phyloP scores from a whole-genome alignment of 176 grass and related monocot species.

The Musa itinerans region DNA sequence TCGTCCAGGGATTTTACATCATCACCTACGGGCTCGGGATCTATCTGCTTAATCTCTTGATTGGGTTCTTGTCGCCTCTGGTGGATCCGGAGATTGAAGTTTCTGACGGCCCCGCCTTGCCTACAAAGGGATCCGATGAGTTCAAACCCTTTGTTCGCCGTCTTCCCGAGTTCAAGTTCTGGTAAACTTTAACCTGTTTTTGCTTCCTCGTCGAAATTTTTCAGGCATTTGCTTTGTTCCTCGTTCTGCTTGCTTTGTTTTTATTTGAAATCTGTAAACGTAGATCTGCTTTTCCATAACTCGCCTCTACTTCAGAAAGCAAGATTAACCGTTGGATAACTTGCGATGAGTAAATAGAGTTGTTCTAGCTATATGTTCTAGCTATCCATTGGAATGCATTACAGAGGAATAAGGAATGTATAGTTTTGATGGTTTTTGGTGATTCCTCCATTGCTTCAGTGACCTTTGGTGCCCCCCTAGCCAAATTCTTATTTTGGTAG shows the following conservation, averaged over 20 bases:
- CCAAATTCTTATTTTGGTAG: too few species aligned
- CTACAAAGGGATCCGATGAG: constrained; percentile 79
- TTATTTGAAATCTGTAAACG: background rate
- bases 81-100: constrained; percentile 81
- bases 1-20: constrained; percentile 74
- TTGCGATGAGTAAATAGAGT: too few species aligned
- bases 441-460: too few species aligned
- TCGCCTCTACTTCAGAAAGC: background rate
- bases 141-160: constrained; percentile 93
- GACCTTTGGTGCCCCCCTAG: too few species aligned
- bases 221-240: background rate
- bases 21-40: constrained; percentile 85
- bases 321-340: too few species aligned
- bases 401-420: too few species aligned
- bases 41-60: constrained; percentile 96
- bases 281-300: background rate
- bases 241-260: background rate
- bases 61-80: constrained; percentile 96
- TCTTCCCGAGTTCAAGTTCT: constrained; percentile 96
- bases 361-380: too few species aligned
- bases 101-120: constrained; percentile 48
- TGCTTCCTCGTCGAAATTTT: background rate
- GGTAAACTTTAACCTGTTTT: constrained; percentile 29
- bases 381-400: too few species aligned
- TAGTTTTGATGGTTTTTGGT: too few species aligned